Base-by-base conservation (phyloP, 768 basidiomycete species). In the Collybiopsis confluens region DNA sequence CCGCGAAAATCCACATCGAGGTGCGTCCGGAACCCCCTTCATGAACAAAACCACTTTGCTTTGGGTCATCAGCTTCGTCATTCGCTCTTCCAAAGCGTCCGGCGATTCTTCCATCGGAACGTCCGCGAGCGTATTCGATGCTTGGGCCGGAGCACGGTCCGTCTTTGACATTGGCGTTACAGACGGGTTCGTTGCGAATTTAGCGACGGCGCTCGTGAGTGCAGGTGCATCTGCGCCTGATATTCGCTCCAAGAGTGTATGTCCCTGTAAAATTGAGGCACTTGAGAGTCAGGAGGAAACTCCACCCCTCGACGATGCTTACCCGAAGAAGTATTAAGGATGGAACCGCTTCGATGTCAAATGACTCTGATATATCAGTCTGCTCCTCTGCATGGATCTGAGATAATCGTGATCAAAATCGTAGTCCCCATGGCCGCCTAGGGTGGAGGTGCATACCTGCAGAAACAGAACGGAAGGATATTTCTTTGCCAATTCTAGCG, bases 341-440 rank as follows among this genome's bases (percentile, higher is more conserved):
- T 0, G 97, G 97, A 10, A 98, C 97, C 18, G 88, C 82, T 60
- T 93, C 85, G 56, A 99, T 82, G 6, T 92, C 87, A 63, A 98
- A 98, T 10, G 90, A 91, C 62, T 97, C 94, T 4, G 92, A 76
- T 54, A 99, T 94, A 45, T 95, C 93, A 13, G 75, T 61, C 57
- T 90, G 83, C 15, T 71, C 69, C 66, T 95, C 92, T 2, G 92
- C 93, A 60, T 96, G 89, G 3, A 95, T 85, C 86, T 92, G 63
- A 6, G 13, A 5, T 13, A 13, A 13, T 33, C 30, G 5, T 13
- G 7, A 16, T 4, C 45, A n/a, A 4, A 35, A 52, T 52, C 24
- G 16, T 4, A 51, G 21, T 50, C 9, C 15, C 33, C 6, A 33
- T 13, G 30, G 13, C 30, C 30, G 30, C 30, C 30, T 21, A 24